Base-by-base conservation (phyloP, 1,284 basidiomycete species). In the Puccinia novopanici region DNA sequence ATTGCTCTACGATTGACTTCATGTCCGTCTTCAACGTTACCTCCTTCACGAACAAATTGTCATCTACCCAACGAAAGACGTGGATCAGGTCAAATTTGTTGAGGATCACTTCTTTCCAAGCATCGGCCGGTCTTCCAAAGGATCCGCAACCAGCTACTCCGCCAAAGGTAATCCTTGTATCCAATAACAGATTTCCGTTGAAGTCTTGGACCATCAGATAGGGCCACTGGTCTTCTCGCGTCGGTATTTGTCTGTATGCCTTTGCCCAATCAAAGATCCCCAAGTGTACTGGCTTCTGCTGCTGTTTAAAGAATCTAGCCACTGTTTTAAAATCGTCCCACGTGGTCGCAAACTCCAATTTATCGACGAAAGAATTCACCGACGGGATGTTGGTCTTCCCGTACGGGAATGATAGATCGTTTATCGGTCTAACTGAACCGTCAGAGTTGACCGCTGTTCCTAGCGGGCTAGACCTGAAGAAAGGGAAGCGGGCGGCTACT, bases 331-430 rank as follows among this genome's bases (percentile, higher is more conserved):
- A n/a, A 48, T 70, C 40, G 67, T 73, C 71, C 71, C 71, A 73
- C 0, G 71, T 73, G 2, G 71, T 73, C 9, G 54, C 24, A 22
- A 73, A 73, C 19, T 73, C 55, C 2, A 17, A 19, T 27, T 52
- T 55, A 45, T 54, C 15, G 8, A 72, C 70, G 17, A 72, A 72
- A 27, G 24, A 73, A 22, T 73, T 73, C 22, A 73, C 71, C 12
- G 54, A 73, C 4, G 10, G 52, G 3, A 73, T 45, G 6, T 15
- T 57, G 3, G 24, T 2, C 2, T 30, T 50, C 10, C 42, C 34
- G 22, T 42, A 22, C 1, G 71, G 71, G 54, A 6, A 74, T 27
- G 54, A 74, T 3, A 55, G 37, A 19, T 74, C 34, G 30, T 74
- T 74, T 57, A 74, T 74, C 2, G 54, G 42, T 37, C 70, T 5